Conservation (phyloP, 2,329 filamentous ascomycete genomes). For the Monosporascus sp. region DNA sequence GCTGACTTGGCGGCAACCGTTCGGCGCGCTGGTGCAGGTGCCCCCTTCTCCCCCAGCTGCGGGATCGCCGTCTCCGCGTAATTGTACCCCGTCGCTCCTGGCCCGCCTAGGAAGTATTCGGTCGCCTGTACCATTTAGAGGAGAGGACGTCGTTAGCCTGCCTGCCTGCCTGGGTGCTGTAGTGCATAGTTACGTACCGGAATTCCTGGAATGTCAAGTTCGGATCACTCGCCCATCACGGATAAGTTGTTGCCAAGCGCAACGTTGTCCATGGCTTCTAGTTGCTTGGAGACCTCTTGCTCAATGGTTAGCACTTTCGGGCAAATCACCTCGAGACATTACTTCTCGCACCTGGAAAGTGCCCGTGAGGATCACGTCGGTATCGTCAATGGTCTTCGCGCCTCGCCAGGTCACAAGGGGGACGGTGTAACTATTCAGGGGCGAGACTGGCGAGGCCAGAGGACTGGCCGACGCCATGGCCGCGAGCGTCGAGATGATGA, state of each 20-base stretch:
- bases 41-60: background rate
- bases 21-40: background rate
- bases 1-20: slow-evolving; percentile 2
- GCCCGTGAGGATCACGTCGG: background rate
- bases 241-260: background rate
- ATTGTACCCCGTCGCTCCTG: too few relatives aligned
- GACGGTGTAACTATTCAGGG: too few relatives aligned
- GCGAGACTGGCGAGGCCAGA: too few relatives aligned
- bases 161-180: too few relatives aligned
- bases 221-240: background rate
- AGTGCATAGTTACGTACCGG: background rate
- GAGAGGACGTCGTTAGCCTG: too few relatives aligned
- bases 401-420: background rate
- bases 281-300: background rate
- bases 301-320: background rate
- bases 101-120: too few relatives aligned
- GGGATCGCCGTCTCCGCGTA: background rate
- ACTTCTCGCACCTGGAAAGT: background rate
- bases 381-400: background rate
- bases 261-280: background rate
- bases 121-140: too few relatives aligned
- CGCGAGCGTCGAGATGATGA: too few relatives aligned
- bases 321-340: background rate
- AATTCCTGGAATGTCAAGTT: background rate
- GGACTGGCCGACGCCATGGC: too few relatives aligned